phyloP scores from a whole-genome alignment of 176 grass and related monocot genomes.

The Ampelocalamus luodianensis region DNA sequence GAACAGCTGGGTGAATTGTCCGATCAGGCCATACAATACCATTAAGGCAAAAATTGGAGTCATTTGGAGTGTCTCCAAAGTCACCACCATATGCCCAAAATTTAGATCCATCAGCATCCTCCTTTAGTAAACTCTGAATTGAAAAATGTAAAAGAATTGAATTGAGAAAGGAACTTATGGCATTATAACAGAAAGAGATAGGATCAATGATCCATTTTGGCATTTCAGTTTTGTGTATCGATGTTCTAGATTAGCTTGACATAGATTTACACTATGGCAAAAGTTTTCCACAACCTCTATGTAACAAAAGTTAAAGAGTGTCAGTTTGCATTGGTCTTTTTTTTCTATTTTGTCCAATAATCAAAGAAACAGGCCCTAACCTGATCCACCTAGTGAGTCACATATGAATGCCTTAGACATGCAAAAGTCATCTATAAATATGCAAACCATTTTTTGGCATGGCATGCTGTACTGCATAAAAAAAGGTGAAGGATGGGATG shows the following conservation, averaged over 20 bases:
- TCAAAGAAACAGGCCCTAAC: not conserved
- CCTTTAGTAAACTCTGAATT: constrained; percentile 80
- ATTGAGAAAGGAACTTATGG: constrained; percentile 15
- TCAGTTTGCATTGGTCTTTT: not conserved
- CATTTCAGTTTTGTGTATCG: not conserved
- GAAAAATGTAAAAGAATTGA: not conserved
- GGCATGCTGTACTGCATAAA: not conserved
- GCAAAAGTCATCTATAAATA: not conserved
- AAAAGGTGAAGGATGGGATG: not conserved
- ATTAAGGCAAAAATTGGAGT: constrained; percentile 92
- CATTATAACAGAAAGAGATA: constrained; percentile 5
- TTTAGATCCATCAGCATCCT: constrained; percentile 65
- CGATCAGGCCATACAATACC: constrained; percentile 95
- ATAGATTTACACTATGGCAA: not conserved
- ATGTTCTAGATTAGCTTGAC: constrained; percentile 8
- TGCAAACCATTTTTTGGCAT: constrained; percentile 1
- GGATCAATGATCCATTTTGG: not conserved
- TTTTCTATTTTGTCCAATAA: not conserved
- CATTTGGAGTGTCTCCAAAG: constrained; percentile 92
- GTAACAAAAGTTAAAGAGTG: constrained; percentile 2
- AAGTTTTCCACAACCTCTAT: not conserved
- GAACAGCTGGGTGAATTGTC: constrained; percentile 81
- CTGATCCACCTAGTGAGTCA: not conserved
- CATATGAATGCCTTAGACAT: not conserved
- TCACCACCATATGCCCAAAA: constrained; percentile 97